A percentile compares a stretch with the other conserved stretches of the same genome.
These are phyloP conservation scores for Polytrichum formosum DNA, from an alignment of 225 moss, liverwort and hornwort species.

Conservation along the genomic window DNA sequence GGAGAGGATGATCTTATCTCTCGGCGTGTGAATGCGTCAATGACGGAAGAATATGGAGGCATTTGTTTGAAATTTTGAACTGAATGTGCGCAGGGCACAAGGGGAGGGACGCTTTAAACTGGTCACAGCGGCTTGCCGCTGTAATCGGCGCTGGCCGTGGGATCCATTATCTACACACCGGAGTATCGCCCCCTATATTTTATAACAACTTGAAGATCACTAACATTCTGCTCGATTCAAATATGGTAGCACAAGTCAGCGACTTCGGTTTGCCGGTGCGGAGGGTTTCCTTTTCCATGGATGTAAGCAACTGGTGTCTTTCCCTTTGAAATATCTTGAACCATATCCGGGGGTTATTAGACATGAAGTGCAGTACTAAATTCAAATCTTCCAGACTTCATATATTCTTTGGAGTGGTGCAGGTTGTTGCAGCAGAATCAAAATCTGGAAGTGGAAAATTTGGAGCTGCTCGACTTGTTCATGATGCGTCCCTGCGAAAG, in stretches of 20 bases:
- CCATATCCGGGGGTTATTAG: too few relatives aligned
- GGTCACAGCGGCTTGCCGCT: conserved; percentile 83
- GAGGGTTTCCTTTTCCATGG: conserved; percentile 51
- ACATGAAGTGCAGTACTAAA: too few relatives aligned
- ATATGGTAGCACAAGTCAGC: conserved; percentile 80
- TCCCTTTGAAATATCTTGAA: too few relatives aligned
- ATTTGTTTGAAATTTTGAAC: too few relatives aligned
- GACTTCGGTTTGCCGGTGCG: conserved; percentile 81
- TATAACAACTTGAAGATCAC: conserved; percentile 93
- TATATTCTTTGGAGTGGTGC: conserved; percentile 2
- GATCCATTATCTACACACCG: conserved; percentile 87
- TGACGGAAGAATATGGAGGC: too few relatives aligned
- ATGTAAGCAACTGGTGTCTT: conserved; percentile 26
- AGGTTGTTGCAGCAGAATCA: conserved; percentile 38
- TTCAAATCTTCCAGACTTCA: too few relatives aligned
- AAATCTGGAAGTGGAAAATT: conserved; percentile 6
- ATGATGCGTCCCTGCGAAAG: conserved; percentile 56
- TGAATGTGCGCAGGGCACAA: conserved; percentile 31
- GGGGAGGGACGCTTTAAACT: conserved; percentile 65
- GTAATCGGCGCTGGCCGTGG: conserved; percentile 93
- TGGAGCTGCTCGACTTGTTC: conserved; percentile 21
- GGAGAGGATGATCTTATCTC: too few relatives aligned
- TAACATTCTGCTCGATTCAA: conserved; percentile 80
- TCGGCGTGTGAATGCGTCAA: too few relatives aligned
- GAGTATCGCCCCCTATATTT: conserved; percentile 77